phyloP scores from a whole-genome alignment of 2,329 filamentous ascomycete genomes.

The Ramularia endophylla region DNA sequence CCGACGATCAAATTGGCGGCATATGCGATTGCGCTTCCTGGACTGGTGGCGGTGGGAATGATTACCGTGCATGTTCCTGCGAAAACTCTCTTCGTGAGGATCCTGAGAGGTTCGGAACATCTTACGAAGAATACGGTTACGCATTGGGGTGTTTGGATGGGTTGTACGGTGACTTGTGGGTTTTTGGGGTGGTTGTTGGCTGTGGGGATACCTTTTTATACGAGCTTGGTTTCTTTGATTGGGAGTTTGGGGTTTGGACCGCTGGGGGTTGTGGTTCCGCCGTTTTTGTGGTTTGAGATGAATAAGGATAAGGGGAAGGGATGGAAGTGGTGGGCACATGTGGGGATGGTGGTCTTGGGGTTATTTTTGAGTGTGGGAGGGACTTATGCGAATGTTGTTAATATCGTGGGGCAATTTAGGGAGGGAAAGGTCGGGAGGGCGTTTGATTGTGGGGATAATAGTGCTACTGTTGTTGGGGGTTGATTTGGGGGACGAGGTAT shows the following conservation, averaged over 20 bases:
- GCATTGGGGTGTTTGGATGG: slow-evolving; percentile 15
- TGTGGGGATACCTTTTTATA: slow-evolving; percentile 14
- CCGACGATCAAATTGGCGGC: slow-evolving; percentile 36
- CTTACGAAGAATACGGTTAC: slow-evolving; percentile 12
- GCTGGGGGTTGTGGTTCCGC: slow-evolving; percentile 6
- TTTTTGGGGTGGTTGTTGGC: slow-evolving; percentile 13
- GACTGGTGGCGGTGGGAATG: slow-evolving; percentile 17
- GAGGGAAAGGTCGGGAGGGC: too few relatives aligned
- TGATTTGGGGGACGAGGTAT: too few relatives aligned
- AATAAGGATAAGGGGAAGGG: too few relatives aligned
- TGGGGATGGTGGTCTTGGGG: too few relatives aligned
- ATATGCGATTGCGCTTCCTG: slow-evolving; percentile 33
- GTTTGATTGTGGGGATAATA: too few relatives aligned
- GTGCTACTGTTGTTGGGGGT: too few relatives aligned
- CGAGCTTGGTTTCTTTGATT: slow-evolving; percentile 13
- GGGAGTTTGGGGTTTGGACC: slow-evolving; percentile 12
- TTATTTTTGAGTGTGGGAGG: too few relatives aligned
- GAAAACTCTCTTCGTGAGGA: slow-evolving; percentile 19
- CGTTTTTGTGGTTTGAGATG: slow-evolving; percentile 15
- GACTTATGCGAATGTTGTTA: too few relatives aligned
- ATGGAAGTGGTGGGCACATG: too few relatives aligned
- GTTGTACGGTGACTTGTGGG: slow-evolving; percentile 8
- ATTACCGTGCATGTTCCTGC: slow-evolving; percentile 13
- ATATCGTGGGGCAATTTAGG: too few relatives aligned
- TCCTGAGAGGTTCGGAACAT: slow-evolving; percentile 15